Percentiles rank a stretch among this genome's conserved stretches.
These are phyloP conservation scores for Rutstroemia sp. DNA, from an alignment of 2,329 filamentous ascomycete species.

Conservation along the genomic window DNA sequence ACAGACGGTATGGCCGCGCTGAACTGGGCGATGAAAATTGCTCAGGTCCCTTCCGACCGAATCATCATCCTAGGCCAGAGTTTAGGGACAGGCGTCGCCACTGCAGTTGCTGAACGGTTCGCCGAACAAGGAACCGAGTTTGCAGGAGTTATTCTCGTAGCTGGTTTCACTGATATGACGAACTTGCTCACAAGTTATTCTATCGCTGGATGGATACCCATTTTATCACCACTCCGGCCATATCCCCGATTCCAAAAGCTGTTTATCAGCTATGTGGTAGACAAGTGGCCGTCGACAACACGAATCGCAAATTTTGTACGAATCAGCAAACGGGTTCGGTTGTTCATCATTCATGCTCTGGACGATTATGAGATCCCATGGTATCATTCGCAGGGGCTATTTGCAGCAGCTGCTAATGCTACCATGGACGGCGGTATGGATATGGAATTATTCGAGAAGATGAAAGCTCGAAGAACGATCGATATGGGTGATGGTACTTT, in stretches of 20 bases:
- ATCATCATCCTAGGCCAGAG: slow-evolving; percentile 83
- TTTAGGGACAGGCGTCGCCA: slow-evolving; percentile 77
- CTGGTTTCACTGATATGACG: slow-evolving; percentile 69
- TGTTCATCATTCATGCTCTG: slow-evolving; percentile 71
- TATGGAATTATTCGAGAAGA: slow-evolving; percentile 20
- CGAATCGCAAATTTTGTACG: slow-evolving; percentile 53
- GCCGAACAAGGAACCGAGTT: slow-evolving; percentile 55
- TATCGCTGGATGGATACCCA: slow-evolving; percentile 68
- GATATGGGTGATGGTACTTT: slow-evolving; percentile 29
- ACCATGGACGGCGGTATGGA: slow-evolving; percentile 32
- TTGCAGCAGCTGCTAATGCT: slow-evolving; percentile 50
- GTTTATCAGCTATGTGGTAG: slow-evolving; percentile 59
- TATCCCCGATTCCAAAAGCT: slow-evolving; percentile 58
- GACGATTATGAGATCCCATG: slow-evolving; percentile 81
- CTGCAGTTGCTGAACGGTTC: slow-evolving; percentile 67
- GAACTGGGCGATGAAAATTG: slow-evolving; percentile 60
- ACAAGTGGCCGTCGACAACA: slow-evolving; percentile 69
- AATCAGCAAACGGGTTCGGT: slow-evolving; percentile 47
- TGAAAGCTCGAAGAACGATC: slow-evolving; percentile 26
- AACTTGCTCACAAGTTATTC: slow-evolving; percentile 68
- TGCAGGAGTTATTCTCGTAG: slow-evolving; percentile 71
- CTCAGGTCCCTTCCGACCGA: slow-evolving; percentile 57
- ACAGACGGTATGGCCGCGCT: slow-evolving; percentile 68
- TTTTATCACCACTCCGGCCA: slow-evolving; percentile 65
- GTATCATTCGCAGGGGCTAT: slow-evolving; percentile 58